Conservation (phyloP, 768 basidiomycete genomes). For the Naganishia friedmannii region DNA sequence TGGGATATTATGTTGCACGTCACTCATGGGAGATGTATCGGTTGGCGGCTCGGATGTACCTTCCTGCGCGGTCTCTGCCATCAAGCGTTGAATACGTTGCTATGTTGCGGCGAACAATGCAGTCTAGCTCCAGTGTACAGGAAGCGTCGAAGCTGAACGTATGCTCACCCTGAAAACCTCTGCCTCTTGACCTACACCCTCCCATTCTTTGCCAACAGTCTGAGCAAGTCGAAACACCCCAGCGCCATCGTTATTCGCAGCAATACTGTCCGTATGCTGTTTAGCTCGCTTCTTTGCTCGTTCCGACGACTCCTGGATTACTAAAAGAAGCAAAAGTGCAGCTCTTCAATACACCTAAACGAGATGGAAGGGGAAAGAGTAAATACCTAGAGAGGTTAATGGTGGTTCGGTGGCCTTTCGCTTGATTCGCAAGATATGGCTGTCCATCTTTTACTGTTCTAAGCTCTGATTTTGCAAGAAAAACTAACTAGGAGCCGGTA, state of each 20-base stretch:
- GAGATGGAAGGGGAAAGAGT: not conserved
- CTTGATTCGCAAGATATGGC: conserved; percentile 49
- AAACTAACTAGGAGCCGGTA: too few relatives aligned
- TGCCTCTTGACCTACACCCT: conserved; percentile 45
- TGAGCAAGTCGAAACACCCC: conserved; percentile 52
- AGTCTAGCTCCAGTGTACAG: not conserved
- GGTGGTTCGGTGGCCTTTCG: conserved; percentile 51
- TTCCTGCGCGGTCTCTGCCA: conserved; percentile 20
- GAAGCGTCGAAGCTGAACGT: too few relatives aligned
- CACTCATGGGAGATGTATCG: not conserved
- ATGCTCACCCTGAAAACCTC: conserved; percentile 44
- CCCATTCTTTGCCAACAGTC: conserved; percentile 50
- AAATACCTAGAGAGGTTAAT: conserved; percentile 46
- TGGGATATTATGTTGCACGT: not conserved
- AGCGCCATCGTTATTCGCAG: conserved; percentile 17
- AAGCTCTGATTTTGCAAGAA: not conserved
- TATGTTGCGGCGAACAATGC: not conserved
- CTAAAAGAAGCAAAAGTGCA: conserved; percentile 25
- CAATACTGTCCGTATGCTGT: conserved; percentile 25
- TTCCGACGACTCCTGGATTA: conserved; percentile 45
- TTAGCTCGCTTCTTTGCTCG: conserved; percentile 36
- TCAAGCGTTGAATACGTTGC: conserved; percentile 30
- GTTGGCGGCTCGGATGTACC: not conserved
- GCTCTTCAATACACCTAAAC: not conserved
- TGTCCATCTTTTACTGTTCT: not conserved